A percentile compares a stretch with the other conserved stretches of the same genome.
Conservation (phyloP, 352 stramenopile genomes). For the Halophytophthora polymorphica region DNA sequence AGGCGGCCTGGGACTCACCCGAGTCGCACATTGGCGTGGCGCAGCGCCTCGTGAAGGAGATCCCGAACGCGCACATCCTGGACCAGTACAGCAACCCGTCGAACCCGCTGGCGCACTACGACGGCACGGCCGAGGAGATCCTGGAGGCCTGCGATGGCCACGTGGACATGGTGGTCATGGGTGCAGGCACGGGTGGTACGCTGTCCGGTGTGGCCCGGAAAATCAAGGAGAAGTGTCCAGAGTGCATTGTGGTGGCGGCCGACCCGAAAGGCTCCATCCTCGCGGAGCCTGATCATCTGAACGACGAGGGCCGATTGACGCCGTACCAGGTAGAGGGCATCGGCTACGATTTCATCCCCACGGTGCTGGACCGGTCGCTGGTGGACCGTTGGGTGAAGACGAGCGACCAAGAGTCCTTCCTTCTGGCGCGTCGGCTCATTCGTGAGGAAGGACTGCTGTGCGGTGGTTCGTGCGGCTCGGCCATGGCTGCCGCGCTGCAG, state of each 20-base stretch:
- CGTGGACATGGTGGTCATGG: constrained; percentile 94
- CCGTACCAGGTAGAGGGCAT: constrained; percentile 96
- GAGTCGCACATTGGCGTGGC: constrained; percentile 95
- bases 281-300: constrained; percentile 90
- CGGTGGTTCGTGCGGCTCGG: constrained; percentile 92
- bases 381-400: constrained; percentile 95
- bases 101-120: constrained; percentile 96
- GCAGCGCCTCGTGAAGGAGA: constrained; percentile 90
- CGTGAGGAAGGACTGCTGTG: constrained; percentile 94
- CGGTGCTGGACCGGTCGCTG: constrained; percentile 92
- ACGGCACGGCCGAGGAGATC: constrained; percentile 95
- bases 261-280: constrained; percentile 93
- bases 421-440: constrained; percentile 93
- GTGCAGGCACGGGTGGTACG: constrained; percentile 94
- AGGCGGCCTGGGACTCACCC: constrained; percentile 94
- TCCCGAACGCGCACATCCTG: constrained; percentile 95
- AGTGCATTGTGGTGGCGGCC: constrained; percentile 84
- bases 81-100: constrained; percentile 96
- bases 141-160: constrained; percentile 90
- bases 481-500: constrained; percentile 80
- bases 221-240: constrained; percentile 91
- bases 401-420: constrained; percentile 91
- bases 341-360: constrained; percentile 97
- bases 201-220: constrained; percentile 92
- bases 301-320: constrained; percentile 90